Evolutionary conservation across 179 eudicot species (phyloP), one percentile per base, ranked within the genome.

Genomic region (Silene noctiflora): DNA sequence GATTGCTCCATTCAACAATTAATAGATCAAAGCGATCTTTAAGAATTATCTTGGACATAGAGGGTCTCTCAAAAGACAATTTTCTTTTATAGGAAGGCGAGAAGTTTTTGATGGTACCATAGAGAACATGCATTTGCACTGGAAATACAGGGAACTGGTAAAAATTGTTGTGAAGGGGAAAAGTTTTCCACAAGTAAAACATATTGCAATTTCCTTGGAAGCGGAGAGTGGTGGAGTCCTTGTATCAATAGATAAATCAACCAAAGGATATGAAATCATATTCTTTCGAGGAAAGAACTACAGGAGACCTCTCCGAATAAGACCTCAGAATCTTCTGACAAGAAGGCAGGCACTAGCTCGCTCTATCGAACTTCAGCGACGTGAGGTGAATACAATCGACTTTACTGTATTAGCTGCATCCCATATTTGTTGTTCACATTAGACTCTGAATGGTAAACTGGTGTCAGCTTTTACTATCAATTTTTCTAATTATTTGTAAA

Each of bases 221-320:
- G 97, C 96, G 21, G 97, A 94, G 81, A 92, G 94, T 80, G 96
- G 91, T 76, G 98, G 97, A 42, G 85, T 92, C 46, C 88, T 94
- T 75, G 94, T 92, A 48, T 88, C 91, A 16, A 61, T 94, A 33
- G 98, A 94, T 73, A 92, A 83, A 90, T 92, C 98, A 39, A 78
- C 81, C 48, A 87, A 92, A 85, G 94, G 98, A 21, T 79, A 87
- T 61, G 88, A 84, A 9, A 87, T 96, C 74, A 88, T 93, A 35
- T 59, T 93, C 27, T 96, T 93, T 76, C 91, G 99, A 64, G 97
- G 97, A 60, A 93, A 96, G 90, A 96, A 96, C 82, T 96, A 96
- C 75, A 86, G 78, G 74, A 88, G 85, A 42, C 97, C 98, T 51
- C 65, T 67, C 81, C 76, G 72, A 62, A 61, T 84, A 75, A 91